These are phyloP conservation scores for Rossbeevera mucosa DNA, from an alignment of 768 basidiomycete genomes.

Conservation along the genomic window DNA sequence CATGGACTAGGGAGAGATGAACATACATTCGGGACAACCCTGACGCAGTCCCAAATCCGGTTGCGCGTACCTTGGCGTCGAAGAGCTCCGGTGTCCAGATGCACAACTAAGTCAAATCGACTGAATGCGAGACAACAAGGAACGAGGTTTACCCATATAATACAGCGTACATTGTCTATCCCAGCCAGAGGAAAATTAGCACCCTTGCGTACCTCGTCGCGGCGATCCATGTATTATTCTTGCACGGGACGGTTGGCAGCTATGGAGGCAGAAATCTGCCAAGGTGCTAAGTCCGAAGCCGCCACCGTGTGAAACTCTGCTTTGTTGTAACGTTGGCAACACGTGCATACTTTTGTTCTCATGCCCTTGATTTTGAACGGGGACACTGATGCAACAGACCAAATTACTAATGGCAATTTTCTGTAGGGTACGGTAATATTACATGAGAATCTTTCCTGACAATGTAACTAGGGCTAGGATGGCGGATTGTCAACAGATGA, in stretches of 20 bases:
- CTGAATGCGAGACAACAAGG: neutral
- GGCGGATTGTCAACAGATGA: neutral
- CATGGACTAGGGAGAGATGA: neutral
- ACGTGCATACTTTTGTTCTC: neutral
- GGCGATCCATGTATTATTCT: slow-evolving; percentile 56
- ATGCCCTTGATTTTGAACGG: neutral
- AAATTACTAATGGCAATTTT: neutral
- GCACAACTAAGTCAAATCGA: neutral
- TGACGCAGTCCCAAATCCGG: slow-evolving; percentile 83
- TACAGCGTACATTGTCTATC: slow-evolving; percentile 86
- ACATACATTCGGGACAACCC: slow-evolving; percentile 79
- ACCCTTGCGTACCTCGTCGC: slow-evolving; percentile 61
- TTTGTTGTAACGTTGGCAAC: neutral
- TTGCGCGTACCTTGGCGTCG: slow-evolving; percentile 78
- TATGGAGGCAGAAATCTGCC: slow-evolving; percentile 6
- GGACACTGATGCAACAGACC: neutral
- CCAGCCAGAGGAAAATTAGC: no score
- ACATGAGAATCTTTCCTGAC: neutral
- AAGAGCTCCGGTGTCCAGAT: slow-evolving; percentile 87
- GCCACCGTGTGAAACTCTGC: neutral
- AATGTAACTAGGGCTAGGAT: neutral
- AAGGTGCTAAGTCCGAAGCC: neutral
- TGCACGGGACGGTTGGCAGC: slow-evolving; percentile 44
- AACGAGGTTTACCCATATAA: slow-evolving; percentile 50
- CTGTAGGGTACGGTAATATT: neutral